Evolutionary conservation across 345 rosid species (phyloP), one percentile per base, ranked within the genome.

Genomic region (Odontarrhena argentea): DNA sequence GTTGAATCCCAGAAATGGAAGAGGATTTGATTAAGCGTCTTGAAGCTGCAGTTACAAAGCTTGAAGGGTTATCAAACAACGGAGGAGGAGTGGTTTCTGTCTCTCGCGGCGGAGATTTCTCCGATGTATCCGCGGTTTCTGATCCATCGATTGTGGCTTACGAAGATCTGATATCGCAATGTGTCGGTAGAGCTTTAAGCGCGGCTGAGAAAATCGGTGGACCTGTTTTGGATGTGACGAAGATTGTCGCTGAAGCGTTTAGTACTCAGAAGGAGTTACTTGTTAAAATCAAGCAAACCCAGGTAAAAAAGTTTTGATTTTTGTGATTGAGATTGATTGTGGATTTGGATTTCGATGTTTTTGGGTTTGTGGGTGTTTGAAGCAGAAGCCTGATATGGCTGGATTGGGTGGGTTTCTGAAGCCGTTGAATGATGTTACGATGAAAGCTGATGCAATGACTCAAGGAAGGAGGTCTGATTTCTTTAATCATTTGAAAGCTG

Each of bases 191-290:
- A 84, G 85, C 79, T 74, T 68, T 78, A 22, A 43, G 15, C 14
- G 90, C 90, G 24, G 96, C 97, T 6, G 92, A 84, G 86, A 89
- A 85, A 78, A 91, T 94, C 68, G 96, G 99, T 37, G 99, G 97
- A 25, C 84, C 69, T 76, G 99, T 91, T 70, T 79, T 83, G 49
- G 91, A 84, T 38, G 87, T 76, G 47, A 88, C 94, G 18, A 85
- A 82, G 80, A 34, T 93, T 54, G 64, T 93, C 22, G 77, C 68
- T 7, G 83, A 88, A 61, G 99, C 97, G 13, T 88, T 88, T 65
- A 57, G 65, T 22, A 74, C 76, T 32, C 83, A 88, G 37, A 90
- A 80, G 80, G 87, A 83, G 44, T 88, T 93, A 67, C 91, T 93
- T 24, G 43, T 84, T 65, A 76, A 74, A 53, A 67, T 87, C 74